These are phyloP conservation scores for Cutaneotrichosporon cavernicola DNA, from an alignment of 1,284 basidiomycete genomes.

Conservation along the genomic window DNA sequence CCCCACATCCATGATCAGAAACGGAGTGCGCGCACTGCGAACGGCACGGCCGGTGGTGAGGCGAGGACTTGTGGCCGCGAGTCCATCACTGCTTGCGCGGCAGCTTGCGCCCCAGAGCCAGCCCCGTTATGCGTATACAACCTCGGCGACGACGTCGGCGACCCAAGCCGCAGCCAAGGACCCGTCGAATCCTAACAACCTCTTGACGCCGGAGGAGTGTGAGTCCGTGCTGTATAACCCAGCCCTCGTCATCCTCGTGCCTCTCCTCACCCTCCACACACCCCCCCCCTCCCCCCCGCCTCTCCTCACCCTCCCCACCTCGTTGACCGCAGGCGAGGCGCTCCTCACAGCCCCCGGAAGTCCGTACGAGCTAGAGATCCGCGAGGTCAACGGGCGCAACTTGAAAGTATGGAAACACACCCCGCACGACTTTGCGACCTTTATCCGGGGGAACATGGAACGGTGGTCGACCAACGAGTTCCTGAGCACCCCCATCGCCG, in stretches of 20 bases:
- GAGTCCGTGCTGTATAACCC: background rate
- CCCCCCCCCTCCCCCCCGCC: no score
- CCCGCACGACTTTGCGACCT: background rate
- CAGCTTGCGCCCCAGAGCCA: background rate
- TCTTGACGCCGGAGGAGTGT: background rate
- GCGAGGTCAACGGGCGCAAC: background rate
- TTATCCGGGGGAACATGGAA: background rate
- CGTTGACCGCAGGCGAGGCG: conserved; percentile 13
- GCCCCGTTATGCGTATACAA: background rate
- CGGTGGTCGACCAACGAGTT: conserved; percentile 32
- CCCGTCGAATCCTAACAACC: background rate
- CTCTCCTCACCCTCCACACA: background rate
- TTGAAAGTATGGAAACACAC: conserved; percentile 10
- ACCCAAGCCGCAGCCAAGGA: background rate
- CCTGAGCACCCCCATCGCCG: conserved; percentile 26
- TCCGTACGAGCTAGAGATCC: conserved; percentile 4
- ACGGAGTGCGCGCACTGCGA: background rate
- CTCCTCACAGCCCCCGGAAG: conserved; percentile 9
- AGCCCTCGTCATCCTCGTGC: no score
- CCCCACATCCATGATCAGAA: background rate
- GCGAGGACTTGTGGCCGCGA: background rate
- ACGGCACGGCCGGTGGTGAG: background rate
- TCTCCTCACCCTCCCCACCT: background rate
- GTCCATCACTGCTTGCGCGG: background rate
- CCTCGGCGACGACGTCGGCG: background rate